Percentiles rank a stretch among this genome's conserved stretches.
Evolutionary conservation across 148 eudicot genomes (phyloP).

Genomic region (Vaccinium macrocarpon): DNA sequence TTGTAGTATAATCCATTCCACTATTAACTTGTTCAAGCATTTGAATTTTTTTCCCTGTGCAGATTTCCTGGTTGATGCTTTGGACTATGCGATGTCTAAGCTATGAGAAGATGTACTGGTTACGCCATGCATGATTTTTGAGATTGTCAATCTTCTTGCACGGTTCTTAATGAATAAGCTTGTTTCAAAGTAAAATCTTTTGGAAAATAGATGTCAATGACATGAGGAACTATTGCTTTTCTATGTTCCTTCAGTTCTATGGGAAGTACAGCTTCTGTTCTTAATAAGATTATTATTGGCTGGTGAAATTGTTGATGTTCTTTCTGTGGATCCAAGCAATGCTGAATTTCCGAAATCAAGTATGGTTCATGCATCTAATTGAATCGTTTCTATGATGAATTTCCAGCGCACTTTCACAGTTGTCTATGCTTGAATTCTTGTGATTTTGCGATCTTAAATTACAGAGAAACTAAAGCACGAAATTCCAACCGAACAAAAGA

Average conservation of each 20-base stretch:
- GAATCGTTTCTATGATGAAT: neutral
- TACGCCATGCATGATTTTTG: neutral
- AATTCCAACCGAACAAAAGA: neutral
- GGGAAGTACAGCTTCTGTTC: neutral
- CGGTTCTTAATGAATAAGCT: neutral
- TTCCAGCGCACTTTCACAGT: neutral
- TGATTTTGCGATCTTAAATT: neutral
- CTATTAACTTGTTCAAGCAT: neutral
- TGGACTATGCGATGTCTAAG: conserved; percentile 84
- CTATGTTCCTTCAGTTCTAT: neutral
- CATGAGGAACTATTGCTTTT: neutral
- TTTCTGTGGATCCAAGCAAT: neutral
- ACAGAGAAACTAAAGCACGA: neutral
- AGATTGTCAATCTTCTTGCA: neutral
- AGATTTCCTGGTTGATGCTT: conserved; percentile 89
- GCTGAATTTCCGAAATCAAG: no score
- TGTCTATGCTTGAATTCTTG: neutral
- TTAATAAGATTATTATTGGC: neutral
- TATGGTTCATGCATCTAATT: neutral
- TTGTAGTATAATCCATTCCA: neutral
- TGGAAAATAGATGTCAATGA: neutral
- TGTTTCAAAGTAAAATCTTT: neutral
- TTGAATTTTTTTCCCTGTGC: conserved; percentile 22
- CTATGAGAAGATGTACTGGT: conserved; percentile 33
- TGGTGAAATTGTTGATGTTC: neutral